Percentiles rank a stretch among this genome's conserved stretches.
Conservation (phyloP, 164 flowering plant genomes). For the Vitis riparia region DNA sequence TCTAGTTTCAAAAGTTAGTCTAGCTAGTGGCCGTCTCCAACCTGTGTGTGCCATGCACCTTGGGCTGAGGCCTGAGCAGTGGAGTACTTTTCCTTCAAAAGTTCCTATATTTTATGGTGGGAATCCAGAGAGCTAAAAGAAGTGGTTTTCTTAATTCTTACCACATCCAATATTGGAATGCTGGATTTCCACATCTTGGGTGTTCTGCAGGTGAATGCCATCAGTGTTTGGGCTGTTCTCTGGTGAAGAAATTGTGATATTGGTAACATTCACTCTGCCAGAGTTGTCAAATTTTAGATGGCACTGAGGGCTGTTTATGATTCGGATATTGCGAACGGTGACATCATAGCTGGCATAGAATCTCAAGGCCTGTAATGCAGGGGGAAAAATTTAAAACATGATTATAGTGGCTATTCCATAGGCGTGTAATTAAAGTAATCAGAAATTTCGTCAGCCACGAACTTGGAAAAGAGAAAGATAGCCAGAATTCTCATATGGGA, state of each 20-base stretch:
- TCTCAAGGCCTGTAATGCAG: constrained; percentile 60
- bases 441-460: background rate
- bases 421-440: background rate
- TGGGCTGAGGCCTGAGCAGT: too few relatives aligned
- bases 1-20: constrained; percentile 19
- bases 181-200: constrained; percentile 64
- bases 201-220: constrained; percentile 85
- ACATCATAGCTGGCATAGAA: constrained; percentile 62
- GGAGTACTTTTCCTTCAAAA: too few relatives aligned
- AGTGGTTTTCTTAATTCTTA: constrained; percentile 18
- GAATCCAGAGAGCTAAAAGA: too few relatives aligned
- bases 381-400: background rate
- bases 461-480: background rate
- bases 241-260: constrained; percentile 77
- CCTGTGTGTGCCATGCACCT: constrained; percentile 12
- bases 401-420: too few relatives aligned
- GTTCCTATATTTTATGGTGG: too few relatives aligned
- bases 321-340: constrained; percentile 57
- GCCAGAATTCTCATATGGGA: too few relatives aligned
- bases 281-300: constrained; percentile 80
- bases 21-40: constrained; percentile 3
- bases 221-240: constrained; percentile 85
- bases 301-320: constrained; percentile 78
- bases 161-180: constrained; percentile 70
- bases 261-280: constrained; percentile 41